Conservation (phyloP, 495 filamentous ascomycete species). For the Melanomma pulvis-pyrius region DNA sequence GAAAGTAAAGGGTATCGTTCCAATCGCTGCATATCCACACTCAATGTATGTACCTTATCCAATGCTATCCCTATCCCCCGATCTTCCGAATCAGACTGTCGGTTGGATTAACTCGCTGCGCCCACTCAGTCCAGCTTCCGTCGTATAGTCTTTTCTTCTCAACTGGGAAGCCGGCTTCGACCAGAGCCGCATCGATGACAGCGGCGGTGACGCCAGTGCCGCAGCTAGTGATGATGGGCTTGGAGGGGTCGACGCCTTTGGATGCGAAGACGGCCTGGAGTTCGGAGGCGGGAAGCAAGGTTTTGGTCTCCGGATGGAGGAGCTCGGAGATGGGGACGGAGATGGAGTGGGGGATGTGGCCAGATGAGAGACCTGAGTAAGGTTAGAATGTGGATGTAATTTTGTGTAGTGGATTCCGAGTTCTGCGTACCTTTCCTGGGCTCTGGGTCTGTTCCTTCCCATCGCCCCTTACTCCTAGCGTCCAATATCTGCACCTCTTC, state of each 20-base stretch:
- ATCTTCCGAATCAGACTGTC: constrained; percentile 64
- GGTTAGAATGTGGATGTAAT: not conserved
- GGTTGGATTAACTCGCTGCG: constrained; percentile 64
- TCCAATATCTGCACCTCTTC: constrained; percentile 87
- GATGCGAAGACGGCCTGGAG: constrained; percentile 74
- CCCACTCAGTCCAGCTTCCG: constrained; percentile 97
- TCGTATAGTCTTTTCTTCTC: constrained; percentile 78
- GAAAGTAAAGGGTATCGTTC: not conserved
- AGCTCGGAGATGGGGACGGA: constrained; percentile 79
- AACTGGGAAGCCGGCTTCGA: constrained; percentile 70
- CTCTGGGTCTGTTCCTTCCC: constrained; percentile 81
- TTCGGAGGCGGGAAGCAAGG: constrained; percentile 71
- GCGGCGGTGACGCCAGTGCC: constrained; percentile 96
- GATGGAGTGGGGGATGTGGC: constrained; percentile 88
- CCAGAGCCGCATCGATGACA: constrained; percentile 84
- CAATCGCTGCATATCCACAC: not conserved
- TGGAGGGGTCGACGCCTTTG: constrained; percentile 76
- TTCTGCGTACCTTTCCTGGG: constrained; percentile 63
- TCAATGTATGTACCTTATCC: not conserved
- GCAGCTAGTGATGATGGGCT: constrained; percentile 84
- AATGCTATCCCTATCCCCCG: not conserved
- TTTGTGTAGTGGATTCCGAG: not conserved
- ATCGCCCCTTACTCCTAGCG: constrained; percentile 78
- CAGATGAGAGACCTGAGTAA: constrained; percentile 67
- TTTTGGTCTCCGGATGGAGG: constrained; percentile 79